A percentile compares a stretch with the other conserved stretches of the same genome.
Conservation (phyloP, 2,329 filamentous ascomycete genomes). For the Teratosphaeria zuluensis region DNA sequence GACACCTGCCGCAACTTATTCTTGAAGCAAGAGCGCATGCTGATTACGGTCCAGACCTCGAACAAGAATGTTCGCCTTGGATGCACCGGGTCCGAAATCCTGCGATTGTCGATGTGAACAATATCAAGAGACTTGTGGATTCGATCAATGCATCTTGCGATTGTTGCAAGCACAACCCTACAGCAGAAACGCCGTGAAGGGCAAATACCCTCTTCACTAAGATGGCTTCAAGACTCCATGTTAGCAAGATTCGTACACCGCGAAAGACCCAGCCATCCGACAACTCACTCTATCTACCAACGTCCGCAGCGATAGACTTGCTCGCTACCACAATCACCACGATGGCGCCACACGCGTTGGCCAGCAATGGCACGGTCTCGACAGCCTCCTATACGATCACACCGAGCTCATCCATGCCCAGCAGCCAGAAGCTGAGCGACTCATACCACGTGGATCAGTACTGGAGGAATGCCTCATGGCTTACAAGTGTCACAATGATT, state of each 20-base stretch:
- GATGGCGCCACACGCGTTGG: not conserved
- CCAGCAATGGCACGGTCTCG: not conserved
- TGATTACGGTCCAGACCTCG: not conserved
- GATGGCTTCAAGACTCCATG: not conserved
- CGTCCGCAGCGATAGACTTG: not conserved
- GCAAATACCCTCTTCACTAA: too few relatives aligned
- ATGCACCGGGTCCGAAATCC: not conserved
- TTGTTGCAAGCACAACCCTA: not conserved
- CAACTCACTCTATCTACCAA: not conserved
- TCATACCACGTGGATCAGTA: not conserved
- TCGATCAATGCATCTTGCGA: not conserved
- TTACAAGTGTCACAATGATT: not conserved
- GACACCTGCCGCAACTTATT: not conserved
- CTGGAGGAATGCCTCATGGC: not conserved
- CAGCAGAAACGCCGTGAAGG: not conserved
- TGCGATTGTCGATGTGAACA: not conserved
- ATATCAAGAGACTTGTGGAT: not conserved
- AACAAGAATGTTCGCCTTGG: not conserved
- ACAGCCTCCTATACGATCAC: not conserved
- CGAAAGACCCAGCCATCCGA: not conserved
- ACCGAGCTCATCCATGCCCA: not conserved
- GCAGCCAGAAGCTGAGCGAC: not conserved
- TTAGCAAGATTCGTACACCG: not conserved
- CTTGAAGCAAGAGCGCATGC: not conserved
- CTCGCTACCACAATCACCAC: not conserved